Conservation (phyloP, 148 eudicot genomes). For the Limonium bicolor region DNA sequence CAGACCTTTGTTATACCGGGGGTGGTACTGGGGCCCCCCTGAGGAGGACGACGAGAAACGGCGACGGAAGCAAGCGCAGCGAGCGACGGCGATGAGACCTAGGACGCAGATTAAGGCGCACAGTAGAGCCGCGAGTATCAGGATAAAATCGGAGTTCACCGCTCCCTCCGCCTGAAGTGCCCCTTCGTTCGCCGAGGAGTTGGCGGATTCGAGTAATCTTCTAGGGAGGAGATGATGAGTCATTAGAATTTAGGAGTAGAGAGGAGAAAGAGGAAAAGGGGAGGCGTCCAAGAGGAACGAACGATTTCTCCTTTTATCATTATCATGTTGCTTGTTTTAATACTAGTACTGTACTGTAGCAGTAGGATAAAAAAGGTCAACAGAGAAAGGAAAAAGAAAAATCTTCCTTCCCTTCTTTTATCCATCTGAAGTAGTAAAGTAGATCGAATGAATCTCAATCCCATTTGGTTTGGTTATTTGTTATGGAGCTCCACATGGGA, state of each 20-base stretch:
- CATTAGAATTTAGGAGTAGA: too few relatives aligned
- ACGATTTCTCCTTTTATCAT: too few relatives aligned
- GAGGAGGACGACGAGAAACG: too few relatives aligned
- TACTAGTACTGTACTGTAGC: too few relatives aligned
- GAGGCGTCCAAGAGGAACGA: conserved; percentile 5
- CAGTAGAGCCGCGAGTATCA: conserved; percentile 64
- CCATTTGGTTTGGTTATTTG: too few relatives aligned
- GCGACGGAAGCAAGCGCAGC: conserved; percentile 71
- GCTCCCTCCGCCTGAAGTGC: not conserved
- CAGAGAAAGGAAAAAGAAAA: too few relatives aligned
- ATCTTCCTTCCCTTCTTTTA: too few relatives aligned
- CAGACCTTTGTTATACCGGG: conserved; percentile 46
- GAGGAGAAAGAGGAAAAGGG: conserved; percentile 1
- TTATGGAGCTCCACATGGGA: too few relatives aligned
- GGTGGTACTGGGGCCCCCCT: conserved; percentile 1
- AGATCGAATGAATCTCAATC: too few relatives aligned
- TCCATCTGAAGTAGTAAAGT: too few relatives aligned
- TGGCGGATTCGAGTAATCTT: conserved; percentile 7
- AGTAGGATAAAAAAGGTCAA: too few relatives aligned
- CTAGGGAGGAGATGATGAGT: conserved; percentile 10
- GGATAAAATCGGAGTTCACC: conserved; percentile 44
- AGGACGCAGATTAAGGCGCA: conserved; percentile 77
- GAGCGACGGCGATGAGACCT: conserved; percentile 63
- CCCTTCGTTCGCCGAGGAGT: conserved; percentile 9
- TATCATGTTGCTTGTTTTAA: too few relatives aligned